Conservation (phyloP, 768 basidiomycete genomes). For the Panaeolus papilionaceus region DNA sequence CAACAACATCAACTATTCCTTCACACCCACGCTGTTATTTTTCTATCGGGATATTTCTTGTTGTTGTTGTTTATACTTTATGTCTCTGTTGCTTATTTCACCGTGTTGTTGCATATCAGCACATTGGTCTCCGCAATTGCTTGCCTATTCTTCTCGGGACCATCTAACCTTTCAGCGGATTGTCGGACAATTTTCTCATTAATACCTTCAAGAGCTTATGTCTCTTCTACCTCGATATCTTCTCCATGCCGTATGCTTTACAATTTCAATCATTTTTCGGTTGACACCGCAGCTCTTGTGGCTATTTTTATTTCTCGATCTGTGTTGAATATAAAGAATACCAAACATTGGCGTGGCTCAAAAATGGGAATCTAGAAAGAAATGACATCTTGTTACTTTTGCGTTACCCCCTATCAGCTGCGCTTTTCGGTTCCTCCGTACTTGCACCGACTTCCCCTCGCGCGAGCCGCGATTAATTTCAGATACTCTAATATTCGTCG, state of each 20-base stretch:
- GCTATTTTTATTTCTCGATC: conserved; percentile 3
- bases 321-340: neutral
- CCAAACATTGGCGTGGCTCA: neutral
- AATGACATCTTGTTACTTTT: neutral
- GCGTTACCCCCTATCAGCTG: conserved; percentile 8
- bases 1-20: conserved; percentile 23
- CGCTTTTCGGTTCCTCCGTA: neutral
- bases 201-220: neutral
- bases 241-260: neutral
- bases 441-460: neutral
- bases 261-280: neutral
- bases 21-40: conserved; percentile 19
- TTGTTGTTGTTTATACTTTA: neutral
- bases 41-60: neutral
- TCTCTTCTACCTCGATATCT: neutral
- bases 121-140: conserved; percentile 24
- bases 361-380: neutral
- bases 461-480: conserved; percentile 1
- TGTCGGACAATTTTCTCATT: neutral
- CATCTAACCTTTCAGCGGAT: neutral
- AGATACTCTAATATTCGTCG: conserved; percentile 32
- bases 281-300: neutral
- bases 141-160: neutral
- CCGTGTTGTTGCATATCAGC: conserved; percentile 22
- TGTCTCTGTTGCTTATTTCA: neutral